Evolutionary conservation across 768 basidiomycete genomes (phyloP).

Genomic region (Auricularia sp.): DNA sequence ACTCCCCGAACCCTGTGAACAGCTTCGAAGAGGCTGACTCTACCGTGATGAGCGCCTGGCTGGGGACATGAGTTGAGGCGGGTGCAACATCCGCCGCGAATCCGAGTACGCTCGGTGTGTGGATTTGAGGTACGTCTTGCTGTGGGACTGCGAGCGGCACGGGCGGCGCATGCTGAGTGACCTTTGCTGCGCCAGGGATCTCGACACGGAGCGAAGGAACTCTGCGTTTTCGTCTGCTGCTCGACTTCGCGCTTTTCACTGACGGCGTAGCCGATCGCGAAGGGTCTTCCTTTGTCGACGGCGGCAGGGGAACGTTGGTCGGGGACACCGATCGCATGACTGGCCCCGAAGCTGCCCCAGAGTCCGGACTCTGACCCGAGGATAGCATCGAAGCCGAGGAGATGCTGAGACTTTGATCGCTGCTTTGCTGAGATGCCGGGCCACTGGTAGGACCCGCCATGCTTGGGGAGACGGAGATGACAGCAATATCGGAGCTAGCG

Average conservation of each 20-base stretch:
- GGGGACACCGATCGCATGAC: not conserved
- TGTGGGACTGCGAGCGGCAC: not conserved
- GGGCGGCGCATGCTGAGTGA: not conserved
- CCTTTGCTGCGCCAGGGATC: not conserved
- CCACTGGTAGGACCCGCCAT: too few relatives aligned
- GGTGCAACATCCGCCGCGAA: not conserved
- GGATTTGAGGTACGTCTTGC: not conserved
- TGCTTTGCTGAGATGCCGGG: too few relatives aligned
- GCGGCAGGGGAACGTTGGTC: not conserved
- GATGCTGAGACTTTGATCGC: too few relatives aligned
- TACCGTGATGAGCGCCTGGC: not conserved
- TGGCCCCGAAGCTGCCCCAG: not conserved
- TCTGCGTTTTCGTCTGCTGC: not conserved
- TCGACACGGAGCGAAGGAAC: not conserved
- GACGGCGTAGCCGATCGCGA: not conserved
- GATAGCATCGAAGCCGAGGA: not conserved
- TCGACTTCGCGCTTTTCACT: not conserved
- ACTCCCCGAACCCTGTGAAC: not conserved
- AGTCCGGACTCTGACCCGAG: not conserved
- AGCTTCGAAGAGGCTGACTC: not conserved
- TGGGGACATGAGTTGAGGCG: not conserved
- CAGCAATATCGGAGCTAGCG: not conserved
- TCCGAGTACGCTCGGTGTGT: not conserved
- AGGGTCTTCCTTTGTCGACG: not conserved
- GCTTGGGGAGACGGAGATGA: too few relatives aligned